Evolutionary conservation across 257 asterid genomes (phyloP), one percentile per base, ranked within the genome.

Genomic region (Nicotiana benthamiana): DNA sequence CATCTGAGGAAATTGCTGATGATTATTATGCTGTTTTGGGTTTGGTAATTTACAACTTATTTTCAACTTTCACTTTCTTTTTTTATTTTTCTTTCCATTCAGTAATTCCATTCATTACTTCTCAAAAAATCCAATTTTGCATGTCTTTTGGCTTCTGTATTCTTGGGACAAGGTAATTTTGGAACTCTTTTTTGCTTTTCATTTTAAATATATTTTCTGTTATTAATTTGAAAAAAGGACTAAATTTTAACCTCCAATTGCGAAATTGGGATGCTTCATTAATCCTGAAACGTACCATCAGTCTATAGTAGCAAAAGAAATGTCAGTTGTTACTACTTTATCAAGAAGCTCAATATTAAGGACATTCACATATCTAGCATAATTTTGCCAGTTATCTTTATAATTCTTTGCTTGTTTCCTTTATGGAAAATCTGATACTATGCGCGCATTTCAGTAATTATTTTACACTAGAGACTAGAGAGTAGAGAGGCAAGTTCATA

Each of bases 1-100:
- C 95, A 1, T 36, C 75, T 24, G 89, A 85, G 81, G 97, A 88
- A 63, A 54, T 84, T 86, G 92, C 97, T 1, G 98, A 94, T 84
- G 98, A 94, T 89, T 94, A 90, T 85, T 94, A 94, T 89, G 89
- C 90, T 75, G 92, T 94, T 20, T 82, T 92, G 83, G 98, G 98
- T 28, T 91, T 94, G 94, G 98, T 94, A 92, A 87, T 83, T 26
- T 64, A 27, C 13, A 16, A 2, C 32, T 30, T 48, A 34, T 20
- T 83, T 59, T 80, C 5, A 79, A 11, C 12, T 56, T 76, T 77
- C 15, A 75, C 51, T 20, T 0, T 17, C 1, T 76, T n/a, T 6
- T 3, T 26, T n/a, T n/a, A n/a, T n/a, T n/a, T n/a, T 67, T 67
- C 18, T 52, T 52, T 5, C 59, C 20, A 18, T 6, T 56, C 61